phyloP scores from a whole-genome alignment of 331 rosid genomes.

The Cucumis variabilis region DNA sequence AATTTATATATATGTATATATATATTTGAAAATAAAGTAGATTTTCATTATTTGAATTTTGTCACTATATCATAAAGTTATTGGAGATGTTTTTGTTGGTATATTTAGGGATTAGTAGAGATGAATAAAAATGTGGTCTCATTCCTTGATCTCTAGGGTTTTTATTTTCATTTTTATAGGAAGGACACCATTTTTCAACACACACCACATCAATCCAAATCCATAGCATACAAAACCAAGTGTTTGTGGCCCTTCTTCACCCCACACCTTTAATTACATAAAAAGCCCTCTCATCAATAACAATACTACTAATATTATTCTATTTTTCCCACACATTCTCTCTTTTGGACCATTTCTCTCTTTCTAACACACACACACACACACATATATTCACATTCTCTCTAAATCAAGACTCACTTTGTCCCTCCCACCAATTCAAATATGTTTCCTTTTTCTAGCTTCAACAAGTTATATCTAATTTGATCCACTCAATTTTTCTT shows the following conservation, averaged over 20 bases:
- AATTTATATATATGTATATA: too few relatives aligned
- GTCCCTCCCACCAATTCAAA: not conserved
- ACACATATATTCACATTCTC: not conserved
- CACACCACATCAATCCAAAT: conserved; percentile 28
- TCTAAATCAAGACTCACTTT: not conserved
- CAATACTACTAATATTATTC: not conserved
- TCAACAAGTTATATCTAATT: too few relatives aligned
- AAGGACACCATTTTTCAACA: not conserved
- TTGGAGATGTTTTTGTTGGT: not conserved
- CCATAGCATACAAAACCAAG: conserved; percentile 12
- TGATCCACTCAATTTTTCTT: too few relatives aligned
- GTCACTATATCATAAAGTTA: not conserved
- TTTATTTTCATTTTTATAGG: not conserved
- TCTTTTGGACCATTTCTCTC: conserved; percentile 3
- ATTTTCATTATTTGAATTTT: not conserved
- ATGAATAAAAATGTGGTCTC: conserved; percentile 16
- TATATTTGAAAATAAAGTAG: not conserved
- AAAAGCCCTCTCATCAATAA: not conserved
- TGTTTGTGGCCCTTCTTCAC: not conserved
- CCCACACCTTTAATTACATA: not conserved
- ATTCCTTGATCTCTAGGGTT: conserved; percentile 11
- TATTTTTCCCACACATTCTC: conserved; percentile 2
- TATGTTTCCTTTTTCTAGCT: too few relatives aligned
- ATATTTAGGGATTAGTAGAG: conserved; percentile 18
- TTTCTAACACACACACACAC: too few relatives aligned